These are phyloP conservation scores for Cryoendolithus antarcticus DNA, from an alignment of 2,329 filamentous ascomycete genomes.

Conservation along the genomic window DNA sequence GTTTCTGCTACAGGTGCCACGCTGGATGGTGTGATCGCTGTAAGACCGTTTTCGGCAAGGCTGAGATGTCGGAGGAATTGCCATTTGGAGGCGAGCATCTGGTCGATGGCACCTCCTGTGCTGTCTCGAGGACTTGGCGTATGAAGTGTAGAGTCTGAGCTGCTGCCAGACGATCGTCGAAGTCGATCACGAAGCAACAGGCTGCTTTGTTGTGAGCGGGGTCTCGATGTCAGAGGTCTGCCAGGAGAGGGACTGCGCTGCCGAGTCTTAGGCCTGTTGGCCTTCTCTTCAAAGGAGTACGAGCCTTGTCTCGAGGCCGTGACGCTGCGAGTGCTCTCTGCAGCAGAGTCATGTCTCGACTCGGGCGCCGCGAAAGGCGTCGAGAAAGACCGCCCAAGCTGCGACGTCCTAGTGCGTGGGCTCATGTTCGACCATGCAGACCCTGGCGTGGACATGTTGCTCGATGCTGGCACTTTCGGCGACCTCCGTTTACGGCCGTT, in stretches of 20 bases:
- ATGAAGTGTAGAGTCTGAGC: conserved; percentile 58
- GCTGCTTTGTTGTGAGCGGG: conserved; percentile 36
- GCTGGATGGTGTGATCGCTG: conserved; percentile 61
- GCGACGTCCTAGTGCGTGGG: conserved; percentile 51
- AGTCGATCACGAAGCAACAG: conserved; percentile 28
- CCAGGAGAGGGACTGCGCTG: conserved; percentile 72
- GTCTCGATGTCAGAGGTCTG: conserved; percentile 61
- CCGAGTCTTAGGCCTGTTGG: conserved; percentile 21
- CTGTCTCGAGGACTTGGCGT: conserved; percentile 50
- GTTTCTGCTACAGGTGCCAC: conserved; percentile 75
- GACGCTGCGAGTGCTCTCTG: conserved; percentile 34
- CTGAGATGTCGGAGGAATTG: conserved; percentile 86
- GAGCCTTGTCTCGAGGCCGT: conserved; percentile 48
- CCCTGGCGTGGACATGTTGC: conserved; percentile 54
- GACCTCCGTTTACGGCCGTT: conserved; percentile 81
- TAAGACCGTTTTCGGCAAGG: conserved; percentile 81
- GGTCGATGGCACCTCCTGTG: conserved; percentile 61
- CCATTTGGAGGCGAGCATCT: conserved; percentile 75
- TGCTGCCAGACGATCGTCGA: conserved; percentile 83
- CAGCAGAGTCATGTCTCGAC: conserved; percentile 33
- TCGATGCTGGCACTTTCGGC: conserved; percentile 58
- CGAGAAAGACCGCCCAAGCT: conserved; percentile 55
- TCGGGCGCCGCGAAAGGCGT: conserved; percentile 41
- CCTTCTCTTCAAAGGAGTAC: conserved; percentile 27
- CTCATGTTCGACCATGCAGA: conserved; percentile 50